These are phyloP conservation scores for Cutaneotrichosporon mucoides DNA, from an alignment of 1,284 basidiomycete genomes.

Conservation along the genomic window DNA sequence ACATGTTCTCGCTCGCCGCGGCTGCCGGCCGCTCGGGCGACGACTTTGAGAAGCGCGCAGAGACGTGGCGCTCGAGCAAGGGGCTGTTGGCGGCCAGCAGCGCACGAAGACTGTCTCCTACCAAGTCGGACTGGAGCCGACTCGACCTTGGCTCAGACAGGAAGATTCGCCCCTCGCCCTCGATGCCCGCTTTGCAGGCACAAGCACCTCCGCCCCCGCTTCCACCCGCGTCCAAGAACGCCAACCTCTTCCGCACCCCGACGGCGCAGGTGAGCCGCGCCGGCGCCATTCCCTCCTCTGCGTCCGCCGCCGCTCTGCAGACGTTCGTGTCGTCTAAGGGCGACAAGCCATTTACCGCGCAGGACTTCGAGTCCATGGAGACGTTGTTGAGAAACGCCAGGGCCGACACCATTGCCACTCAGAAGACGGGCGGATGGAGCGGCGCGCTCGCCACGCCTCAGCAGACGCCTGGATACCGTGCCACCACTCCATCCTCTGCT, in stretches of 20 bases:
- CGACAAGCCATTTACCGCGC: constrained; percentile 23
- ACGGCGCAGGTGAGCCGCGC: background rate
- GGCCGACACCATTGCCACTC: constrained; percentile 15
- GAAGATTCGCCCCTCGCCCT: constrained; percentile 10
- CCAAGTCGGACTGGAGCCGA: constrained; percentile 9
- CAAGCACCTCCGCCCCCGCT: background rate
- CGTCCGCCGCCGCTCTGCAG: constrained; percentile 26
- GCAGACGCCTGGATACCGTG: background rate
- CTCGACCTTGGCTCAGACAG: constrained; percentile 6
- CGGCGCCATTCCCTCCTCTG: constrained; percentile 6
- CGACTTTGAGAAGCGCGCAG: constrained; percentile 30
- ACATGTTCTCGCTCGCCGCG: constrained; percentile 35
- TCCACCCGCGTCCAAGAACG: background rate
- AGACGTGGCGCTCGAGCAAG: constrained; percentile 24
- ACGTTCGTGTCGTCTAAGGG: constrained; percentile 36
- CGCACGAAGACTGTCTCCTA: background rate
- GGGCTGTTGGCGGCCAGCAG: background rate
- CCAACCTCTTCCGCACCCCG: constrained; percentile 2
- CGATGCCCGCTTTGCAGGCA: constrained; percentile 5
- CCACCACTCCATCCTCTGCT: constrained; percentile 1
- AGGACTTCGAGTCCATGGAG: constrained; percentile 34
- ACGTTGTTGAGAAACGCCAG: constrained; percentile 29
- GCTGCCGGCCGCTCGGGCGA: constrained; percentile 28
- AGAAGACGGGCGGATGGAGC: constrained; percentile 20
- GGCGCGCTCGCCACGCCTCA: constrained; percentile 15